phyloP scores from a whole-genome alignment of 1,284 basidiomycete genomes.

The Mycena citricolor region DNA sequence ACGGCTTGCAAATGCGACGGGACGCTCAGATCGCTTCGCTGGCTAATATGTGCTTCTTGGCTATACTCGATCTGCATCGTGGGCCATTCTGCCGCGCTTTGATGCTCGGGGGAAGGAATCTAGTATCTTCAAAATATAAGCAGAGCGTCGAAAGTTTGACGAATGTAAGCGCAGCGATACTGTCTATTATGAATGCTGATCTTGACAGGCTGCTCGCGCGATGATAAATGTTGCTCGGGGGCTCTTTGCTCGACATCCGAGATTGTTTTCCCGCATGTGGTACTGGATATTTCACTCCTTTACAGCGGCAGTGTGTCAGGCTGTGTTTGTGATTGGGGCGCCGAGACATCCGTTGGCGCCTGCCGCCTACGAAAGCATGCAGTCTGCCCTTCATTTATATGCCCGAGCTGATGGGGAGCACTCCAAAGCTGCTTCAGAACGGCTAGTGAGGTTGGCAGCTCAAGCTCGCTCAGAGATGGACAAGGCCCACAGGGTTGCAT shows the following conservation, averaged over 20 bases:
- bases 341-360: constrained; percentile 26
- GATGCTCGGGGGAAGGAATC: constrained; percentile 23
- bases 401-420: constrained; percentile 21
- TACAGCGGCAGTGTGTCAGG: constrained; percentile 27
- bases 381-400: constrained; percentile 25
- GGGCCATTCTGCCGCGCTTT: constrained; percentile 28
- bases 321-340: constrained; percentile 27
- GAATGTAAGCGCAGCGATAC: constrained; percentile 11
- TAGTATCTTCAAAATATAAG: constrained; percentile 22
- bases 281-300: constrained; percentile 27
- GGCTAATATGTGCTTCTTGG: constrained; percentile 25
- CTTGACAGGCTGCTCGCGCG: constrained; percentile 24
- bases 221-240: constrained; percentile 27
- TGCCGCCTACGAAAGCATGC: constrained; percentile 26
- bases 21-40: constrained; percentile 24
- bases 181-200: background rate
- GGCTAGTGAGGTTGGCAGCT: constrained; percentile 19
- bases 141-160: constrained; percentile 23
- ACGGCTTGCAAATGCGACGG: too few species aligned
- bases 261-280: constrained; percentile 26
- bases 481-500: constrained; percentile 11
- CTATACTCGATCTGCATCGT: constrained; percentile 26
- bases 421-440: constrained; percentile 21
- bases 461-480: constrained; percentile 24
- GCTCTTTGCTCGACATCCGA: constrained; percentile 25